Conservation (phyloP, 768 basidiomycete species). For the Pisolithus albus region DNA sequence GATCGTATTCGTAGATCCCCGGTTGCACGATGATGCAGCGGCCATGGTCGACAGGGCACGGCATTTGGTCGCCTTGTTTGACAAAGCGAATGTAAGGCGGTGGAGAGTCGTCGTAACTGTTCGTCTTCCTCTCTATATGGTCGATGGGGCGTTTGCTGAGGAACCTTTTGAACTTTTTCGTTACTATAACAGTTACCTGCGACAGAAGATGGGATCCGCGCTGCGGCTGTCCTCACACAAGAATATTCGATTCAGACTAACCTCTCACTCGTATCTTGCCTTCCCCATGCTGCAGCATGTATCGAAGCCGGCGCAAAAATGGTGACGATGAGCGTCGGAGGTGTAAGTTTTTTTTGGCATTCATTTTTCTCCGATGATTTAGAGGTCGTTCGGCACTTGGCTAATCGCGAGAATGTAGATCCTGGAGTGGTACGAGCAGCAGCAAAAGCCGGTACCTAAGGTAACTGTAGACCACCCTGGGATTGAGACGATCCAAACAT, state of each 20-base stretch:
- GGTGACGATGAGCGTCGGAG: slow-evolving; percentile 44
- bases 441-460: slow-evolving; percentile 7
- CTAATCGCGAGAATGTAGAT: slow-evolving; percentile 25
- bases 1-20: slow-evolving; percentile 46
- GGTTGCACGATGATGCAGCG: slow-evolving; percentile 29
- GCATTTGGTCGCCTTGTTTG: slow-evolving; percentile 36
- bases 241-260: slow-evolving; percentile 41
- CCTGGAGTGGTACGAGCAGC: slow-evolving; percentile 37
- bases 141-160: not conserved
- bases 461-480: slow-evolving; percentile 32
- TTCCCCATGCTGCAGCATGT: slow-evolving; percentile 52
- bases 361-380: not conserved
- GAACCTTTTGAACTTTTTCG: not conserved
- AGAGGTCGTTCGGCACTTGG: not conserved
- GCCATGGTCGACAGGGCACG: slow-evolving; percentile 39
- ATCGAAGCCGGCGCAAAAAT: slow-evolving; percentile 43
- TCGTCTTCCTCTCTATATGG: slow-evolving; percentile 12
- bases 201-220: slow-evolving; percentile 46
- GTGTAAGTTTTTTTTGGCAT: slow-evolving; percentile 31
- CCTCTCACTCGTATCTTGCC: slow-evolving; percentile 43
- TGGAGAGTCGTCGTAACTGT: slow-evolving; percentile 47
- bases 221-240: slow-evolving; percentile 35
- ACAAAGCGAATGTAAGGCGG: slow-evolving; percentile 31
- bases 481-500: slow-evolving; percentile 41
- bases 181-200: slow-evolving; percentile 43